Base-by-base conservation (phyloP, 1,139 yeast genomes). In the Debaryomycetaceae sp. region DNA sequence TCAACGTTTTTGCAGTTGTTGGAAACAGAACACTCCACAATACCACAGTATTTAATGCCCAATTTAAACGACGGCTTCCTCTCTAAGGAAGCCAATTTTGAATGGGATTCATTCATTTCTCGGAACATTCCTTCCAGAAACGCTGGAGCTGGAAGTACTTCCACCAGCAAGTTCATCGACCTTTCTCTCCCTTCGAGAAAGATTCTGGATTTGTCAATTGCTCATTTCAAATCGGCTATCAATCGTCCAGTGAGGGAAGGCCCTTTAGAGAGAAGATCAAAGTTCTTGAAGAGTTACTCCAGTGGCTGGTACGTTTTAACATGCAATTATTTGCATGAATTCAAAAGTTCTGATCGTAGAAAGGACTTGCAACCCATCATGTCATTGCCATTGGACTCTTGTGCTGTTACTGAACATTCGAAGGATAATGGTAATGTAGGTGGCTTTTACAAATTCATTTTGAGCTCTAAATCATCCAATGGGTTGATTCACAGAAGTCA, bases 291-390 rank as follows among this genome's bases (percentile, higher is more conserved):
- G 69, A 86, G 93, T 27, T 95, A 90, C 65, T 82, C 96, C 5
- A 80, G 83, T 53, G 96, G 95, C 5, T 93, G 88, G 83, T 95
- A 90, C 61, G 96, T 93, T 30, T 72, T 93, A 53, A 90, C 99
- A 1, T 87, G 97, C 46, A 82, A 84, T 47, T 91, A 81, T 58
- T 70, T 93, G 46, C 98, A 93, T 62, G 99, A 93, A 66, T 88
- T 93, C 66, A 91, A 90, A 68, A 73, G 91, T 1, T 66, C 81
- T 6, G 97, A 91, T 63, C 77, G 96, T 45, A 85, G 84, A 55
- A 85, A 80, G 57, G 97, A 91, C 61, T 81, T 87, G 45, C 63
- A 76, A n/a, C 99, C 99, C 1, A 85, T 87, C 14, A 84, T 89
- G 86, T 90, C 97, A 0, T 70, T 93, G 46, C 78, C 89, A 20